Conservation (phyloP, 73 alveolate species). For the Symbiodinium pilosum region DNA sequence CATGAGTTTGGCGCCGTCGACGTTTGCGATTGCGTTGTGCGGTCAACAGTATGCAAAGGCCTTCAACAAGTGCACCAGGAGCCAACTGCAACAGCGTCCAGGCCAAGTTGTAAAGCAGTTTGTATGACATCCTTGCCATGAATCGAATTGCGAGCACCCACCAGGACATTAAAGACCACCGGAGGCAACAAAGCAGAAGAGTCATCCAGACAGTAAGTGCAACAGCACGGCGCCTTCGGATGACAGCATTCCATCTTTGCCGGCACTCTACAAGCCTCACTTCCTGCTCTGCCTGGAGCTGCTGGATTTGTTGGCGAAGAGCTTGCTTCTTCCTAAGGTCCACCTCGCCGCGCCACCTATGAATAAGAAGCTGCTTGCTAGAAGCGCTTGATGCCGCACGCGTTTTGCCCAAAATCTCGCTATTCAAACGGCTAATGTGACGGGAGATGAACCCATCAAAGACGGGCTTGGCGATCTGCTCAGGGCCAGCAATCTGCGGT, state of each 20-base stretch:
- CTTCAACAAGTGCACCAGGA: background rate
- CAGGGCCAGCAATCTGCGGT: background rate
- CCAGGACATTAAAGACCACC: background rate
- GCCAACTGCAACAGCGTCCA: background rate
- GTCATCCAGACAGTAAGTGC: background rate
- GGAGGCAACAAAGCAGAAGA: background rate
- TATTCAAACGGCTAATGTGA: background rate
- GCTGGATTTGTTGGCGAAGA: background rate
- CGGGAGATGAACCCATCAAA: background rate
- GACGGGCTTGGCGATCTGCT: background rate
- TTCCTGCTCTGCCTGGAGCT: background rate
- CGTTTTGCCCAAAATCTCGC: background rate
- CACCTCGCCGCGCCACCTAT: background rate
- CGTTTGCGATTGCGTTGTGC: background rate
- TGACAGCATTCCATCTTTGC: background rate
- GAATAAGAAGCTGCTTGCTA: background rate
- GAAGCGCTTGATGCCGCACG: background rate
- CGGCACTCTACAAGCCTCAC: background rate
- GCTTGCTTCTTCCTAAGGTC: background rate
- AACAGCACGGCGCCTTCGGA: slow-evolving; percentile 5
- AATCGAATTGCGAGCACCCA: background rate
- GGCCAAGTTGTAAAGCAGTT: background rate
- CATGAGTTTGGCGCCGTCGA: background rate
- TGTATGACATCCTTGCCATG: background rate
- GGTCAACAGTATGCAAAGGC: background rate